Evolutionary conservation across 306 rosid species (phyloP).

Genomic region (Trifolium subterraneum): DNA sequence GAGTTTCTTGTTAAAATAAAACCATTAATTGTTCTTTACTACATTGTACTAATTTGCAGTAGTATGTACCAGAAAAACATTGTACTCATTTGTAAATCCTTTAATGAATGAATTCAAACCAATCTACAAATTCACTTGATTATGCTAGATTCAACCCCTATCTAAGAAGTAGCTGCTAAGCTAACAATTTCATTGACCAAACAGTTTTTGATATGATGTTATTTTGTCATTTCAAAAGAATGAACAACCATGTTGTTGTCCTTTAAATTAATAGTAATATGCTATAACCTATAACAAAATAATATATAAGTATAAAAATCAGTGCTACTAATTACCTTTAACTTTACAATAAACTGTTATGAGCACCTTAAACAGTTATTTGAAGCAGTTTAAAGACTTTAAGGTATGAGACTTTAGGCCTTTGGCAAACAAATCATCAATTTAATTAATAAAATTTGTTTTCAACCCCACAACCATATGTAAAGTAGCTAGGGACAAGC

Average conservation of each 20-base stretch:
- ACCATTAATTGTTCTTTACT: too few relatives aligned
- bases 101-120: background rate
- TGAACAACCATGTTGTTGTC: conserved; percentile 35
- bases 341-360: conserved; percentile 32
- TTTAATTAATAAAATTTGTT: conserved; percentile 27
- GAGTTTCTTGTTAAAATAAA: background rate
- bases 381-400: conserved; percentile 31
- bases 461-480: conserved; percentile 42
- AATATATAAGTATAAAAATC: conserved; percentile 7
- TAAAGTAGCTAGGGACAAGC: conserved; percentile 34
- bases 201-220: conserved; percentile 12
- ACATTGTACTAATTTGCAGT: too few relatives aligned
- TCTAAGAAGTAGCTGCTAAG: conserved; percentile 26
- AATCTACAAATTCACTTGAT: conserved; percentile 19
- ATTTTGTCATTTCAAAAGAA: conserved; percentile 30
- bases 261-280: conserved; percentile 7
- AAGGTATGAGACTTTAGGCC: conserved; percentile 33
- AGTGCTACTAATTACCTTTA: conserved; percentile 19
- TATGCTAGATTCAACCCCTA: conserved; percentile 31
- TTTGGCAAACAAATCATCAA: conserved; percentile 41
- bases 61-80: too few relatives aligned
- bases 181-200: conserved; percentile 27
- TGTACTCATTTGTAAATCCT: background rate
- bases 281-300: background rate
- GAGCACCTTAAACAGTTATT: conserved; percentile 40